Conservation (phyloP, 164 flowering plant genomes). For the Liriodendron chinense region DNA sequence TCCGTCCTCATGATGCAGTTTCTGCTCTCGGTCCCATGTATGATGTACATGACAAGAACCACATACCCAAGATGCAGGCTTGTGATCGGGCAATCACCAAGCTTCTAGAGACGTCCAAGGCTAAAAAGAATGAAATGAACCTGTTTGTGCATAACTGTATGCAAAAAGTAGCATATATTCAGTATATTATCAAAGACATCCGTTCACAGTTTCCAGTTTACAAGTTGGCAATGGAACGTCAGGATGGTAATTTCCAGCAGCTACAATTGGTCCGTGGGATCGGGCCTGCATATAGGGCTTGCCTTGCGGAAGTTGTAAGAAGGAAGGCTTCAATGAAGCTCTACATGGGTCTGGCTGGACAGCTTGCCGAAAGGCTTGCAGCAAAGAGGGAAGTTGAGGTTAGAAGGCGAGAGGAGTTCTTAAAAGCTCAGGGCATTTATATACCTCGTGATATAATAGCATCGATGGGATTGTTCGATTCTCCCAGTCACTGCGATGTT, state of each 20-base stretch:
- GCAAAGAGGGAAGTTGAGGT: conserved; percentile 80
- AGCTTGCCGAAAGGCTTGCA: conserved; percentile 92
- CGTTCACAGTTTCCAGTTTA: conserved; percentile 85
- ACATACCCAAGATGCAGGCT: conserved; percentile 78
- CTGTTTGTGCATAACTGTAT: conserved; percentile 73
- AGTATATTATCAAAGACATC: conserved; percentile 71
- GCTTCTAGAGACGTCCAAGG: conserved; percentile 62
- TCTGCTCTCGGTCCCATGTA: conserved; percentile 99
- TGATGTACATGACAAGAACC: conserved; percentile 86
- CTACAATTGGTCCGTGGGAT: conserved; percentile 73
- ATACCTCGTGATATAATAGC: conserved; percentile 81
- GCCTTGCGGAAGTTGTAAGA: conserved; percentile 94
- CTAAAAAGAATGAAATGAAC: conserved; percentile 90
- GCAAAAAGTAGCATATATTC: conserved; percentile 77
- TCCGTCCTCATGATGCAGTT: conserved; percentile 99
- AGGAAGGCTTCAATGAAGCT: conserved; percentile 94
- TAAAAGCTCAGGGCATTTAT: conserved; percentile 55
- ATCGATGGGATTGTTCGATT: conserved; percentile 88
- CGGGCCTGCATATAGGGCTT: conserved; percentile 89
- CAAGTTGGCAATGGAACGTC: conserved; percentile 82
- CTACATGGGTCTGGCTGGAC: conserved; percentile 99
- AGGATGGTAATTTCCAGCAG: conserved; percentile 64
- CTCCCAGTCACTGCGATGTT: conserved; percentile 90
- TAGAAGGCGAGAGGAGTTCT: conserved; percentile 80
- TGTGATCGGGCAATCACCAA: conserved; percentile 63